Evolutionary conservation across 2,329 filamentous ascomycete species (phyloP), one percentile per base, ranked within the genome.

Genomic region (Fusarium pininemorale): DNA sequence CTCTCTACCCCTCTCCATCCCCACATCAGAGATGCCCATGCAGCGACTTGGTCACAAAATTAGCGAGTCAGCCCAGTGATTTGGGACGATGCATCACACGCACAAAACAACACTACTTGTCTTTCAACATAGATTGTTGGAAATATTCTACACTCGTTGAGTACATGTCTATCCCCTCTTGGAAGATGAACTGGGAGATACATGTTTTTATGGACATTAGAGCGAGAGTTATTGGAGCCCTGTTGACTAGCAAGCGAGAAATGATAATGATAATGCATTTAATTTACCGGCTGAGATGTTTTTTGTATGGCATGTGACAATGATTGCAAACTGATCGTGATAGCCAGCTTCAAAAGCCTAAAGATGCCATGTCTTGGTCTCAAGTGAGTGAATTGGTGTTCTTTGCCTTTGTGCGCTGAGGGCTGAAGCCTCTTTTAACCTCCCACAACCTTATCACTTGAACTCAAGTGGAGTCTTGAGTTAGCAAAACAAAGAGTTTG

Each of bases 381-480:
- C 3, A 2, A 13, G 28, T 10, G 7, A 13, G 28, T 10, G 7
- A 32, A 32, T 32, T 32, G 32, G 13, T 32, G 32, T 14, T 32
- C 32, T 32, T 32, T 7, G 7, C 2, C 13, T 32, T 32, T 14
- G 32, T 32, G 32, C 32, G 32, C 32, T 32, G 32, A 0, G 32
- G 13, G 32, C 32, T 32, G 32, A 32, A 14, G 13, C 32, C 5
- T 32, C 32, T 32, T 32, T 32, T 14, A 32, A 32, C 32, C 13
- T 14, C 32, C 32, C 32, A 32, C 32, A 32, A 32, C 32, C 32
- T 14, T 32, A 32, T 32, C 32, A 14, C 7, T 7, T 50, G 7
- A 8, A 12, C 22, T n/a, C 3, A 2, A 18, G 28, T n/a, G 15
- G n/a, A n/a, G 11, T 24, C 22, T 7, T 6, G 4, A 3, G 7